Evolutionary conservation across 1,284 basidiomycete genomes (phyloP).

Genomic region (Sporisorium graminicola): DNA sequence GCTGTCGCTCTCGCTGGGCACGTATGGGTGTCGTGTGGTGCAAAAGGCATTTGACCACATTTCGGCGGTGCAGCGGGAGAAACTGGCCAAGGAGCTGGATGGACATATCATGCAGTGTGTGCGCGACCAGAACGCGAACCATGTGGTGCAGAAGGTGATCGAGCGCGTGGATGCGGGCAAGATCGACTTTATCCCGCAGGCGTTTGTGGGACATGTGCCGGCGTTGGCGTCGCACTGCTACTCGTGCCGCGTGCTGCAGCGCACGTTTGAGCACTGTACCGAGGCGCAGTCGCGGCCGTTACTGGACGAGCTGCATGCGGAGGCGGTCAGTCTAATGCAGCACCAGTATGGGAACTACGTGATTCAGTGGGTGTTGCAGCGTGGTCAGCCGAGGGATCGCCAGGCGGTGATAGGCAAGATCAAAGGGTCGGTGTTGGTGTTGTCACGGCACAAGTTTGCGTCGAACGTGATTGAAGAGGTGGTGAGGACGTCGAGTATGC

Average conservation of each 20-base stretch:
- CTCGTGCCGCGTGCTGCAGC: slow-evolving; percentile 93
- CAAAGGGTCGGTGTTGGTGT: slow-evolving; percentile 81
- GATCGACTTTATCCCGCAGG: slow-evolving; percentile 79
- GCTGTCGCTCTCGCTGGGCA: slow-evolving; percentile 84
- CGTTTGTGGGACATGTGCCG: slow-evolving; percentile 85
- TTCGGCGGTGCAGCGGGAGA: slow-evolving; percentile 32
- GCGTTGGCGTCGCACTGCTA: slow-evolving; percentile 90
- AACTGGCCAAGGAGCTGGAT: slow-evolving; percentile 77
- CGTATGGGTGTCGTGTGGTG: slow-evolving; percentile 85
- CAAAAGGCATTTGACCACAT: slow-evolving; percentile 75
- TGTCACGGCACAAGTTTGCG: slow-evolving; percentile 85
- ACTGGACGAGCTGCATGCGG: slow-evolving; percentile 85
- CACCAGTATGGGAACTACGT: slow-evolving; percentile 82
- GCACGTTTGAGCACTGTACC: slow-evolving; percentile 82
- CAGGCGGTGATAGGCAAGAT: slow-evolving; percentile 79
- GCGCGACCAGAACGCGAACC: slow-evolving; percentile 93
- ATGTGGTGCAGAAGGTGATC: slow-evolving; percentile 76
- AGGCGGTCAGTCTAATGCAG: slow-evolving; percentile 72
- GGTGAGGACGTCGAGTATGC: slow-evolving; percentile 77
- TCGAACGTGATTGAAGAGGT: slow-evolving; percentile 98
- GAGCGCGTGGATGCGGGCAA: slow-evolving; percentile 75
- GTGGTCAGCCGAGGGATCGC: slow-evolving; percentile 80
- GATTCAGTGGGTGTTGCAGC: slow-evolving; percentile 90
- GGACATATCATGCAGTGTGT: slow-evolving; percentile 87
- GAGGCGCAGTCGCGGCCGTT: slow-evolving; percentile 77